Evolutionary conservation across 768 basidiomycete species (phyloP), one percentile per base, ranked within the genome.

Genomic region (Glaciozyma martinii): DNA sequence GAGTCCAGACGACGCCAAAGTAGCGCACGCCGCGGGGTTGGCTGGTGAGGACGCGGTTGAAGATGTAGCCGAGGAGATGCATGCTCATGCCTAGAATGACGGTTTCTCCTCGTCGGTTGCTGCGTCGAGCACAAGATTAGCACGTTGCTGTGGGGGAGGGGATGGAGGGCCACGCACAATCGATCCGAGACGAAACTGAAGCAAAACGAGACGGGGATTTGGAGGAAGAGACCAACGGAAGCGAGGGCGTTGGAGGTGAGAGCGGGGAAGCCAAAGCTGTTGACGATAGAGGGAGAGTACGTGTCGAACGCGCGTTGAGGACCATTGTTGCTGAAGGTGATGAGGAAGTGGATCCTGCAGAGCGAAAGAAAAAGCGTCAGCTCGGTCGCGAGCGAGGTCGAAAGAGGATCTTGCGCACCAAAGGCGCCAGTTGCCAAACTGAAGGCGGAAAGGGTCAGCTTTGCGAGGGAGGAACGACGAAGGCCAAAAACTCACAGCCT

Each of bases 201-300:
- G 23, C 49, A 46, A 18, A 73, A 58, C 21, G 66, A 65, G 18
- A 60, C 57, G 10, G 33, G 33, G 10, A 33, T 33, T 10, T 33
- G 33, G 5, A 33, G 33, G 60, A 73, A 54, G 23, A 73, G 65
- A 4, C 61, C 43, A 23, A 76, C 75, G 19, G 74, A 74, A 1
- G 73, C 69, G 4, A 76, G 67, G 3, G 75, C 75, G 57, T 76
- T 76, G 37, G 72, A 66, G 30, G 68, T 72, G 43, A 76, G 67
- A 2, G 63, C 67, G 63, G 44, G 18, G 60, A 61, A 71, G 6
- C 71, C 71, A 44, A 71, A 71, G 27, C 56, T 56, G 42, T 66
- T 66, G 59, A 75, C 65, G 33, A 73, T 30, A 7, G 64, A 63
- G 6, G 72, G 67, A 9, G 56, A 52, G 42, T 74, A 72, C 6